Conservation (phyloP, 2,329 filamentous ascomycete species). For the Aspergillus ochraceus region DNA sequence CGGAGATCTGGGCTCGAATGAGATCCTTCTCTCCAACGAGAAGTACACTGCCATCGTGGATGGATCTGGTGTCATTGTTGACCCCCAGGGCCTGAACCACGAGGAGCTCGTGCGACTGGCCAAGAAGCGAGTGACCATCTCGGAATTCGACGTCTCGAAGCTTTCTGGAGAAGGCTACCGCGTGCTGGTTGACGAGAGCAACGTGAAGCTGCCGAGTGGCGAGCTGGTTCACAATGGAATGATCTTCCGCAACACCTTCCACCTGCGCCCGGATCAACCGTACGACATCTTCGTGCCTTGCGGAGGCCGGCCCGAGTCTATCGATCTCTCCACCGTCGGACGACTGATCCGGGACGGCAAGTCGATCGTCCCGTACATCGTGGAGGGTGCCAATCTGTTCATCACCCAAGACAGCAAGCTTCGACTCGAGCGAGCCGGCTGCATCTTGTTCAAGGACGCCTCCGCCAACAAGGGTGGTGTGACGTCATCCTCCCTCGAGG, state of each 20-base stretch:
- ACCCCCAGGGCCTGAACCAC: slow-evolving; percentile 84
- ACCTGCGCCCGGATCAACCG: slow-evolving; percentile 73
- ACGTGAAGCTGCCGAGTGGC: slow-evolving; percentile 81
- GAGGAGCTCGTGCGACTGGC: slow-evolving; percentile 82
- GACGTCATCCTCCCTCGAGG: slow-evolving; percentile 93
- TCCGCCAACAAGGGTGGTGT: slow-evolving; percentile 99
- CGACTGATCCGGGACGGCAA: slow-evolving; percentile 91
- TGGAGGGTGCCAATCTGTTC: slow-evolving; percentile 97
- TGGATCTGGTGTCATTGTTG: slow-evolving; percentile 89
- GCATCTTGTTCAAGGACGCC: slow-evolving; percentile 94
- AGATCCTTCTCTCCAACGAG: slow-evolving; percentile 93
- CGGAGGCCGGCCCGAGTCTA: slow-evolving; percentile 93
- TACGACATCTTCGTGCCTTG: slow-evolving; percentile 95
- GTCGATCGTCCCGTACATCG: slow-evolving; percentile 84
- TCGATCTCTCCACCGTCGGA: slow-evolving; percentile 83
- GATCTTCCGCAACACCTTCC: slow-evolving; percentile 95
- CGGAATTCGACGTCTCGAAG: slow-evolving; percentile 79
- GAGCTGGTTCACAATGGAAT: slow-evolving; percentile 90
- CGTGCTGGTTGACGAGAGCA: slow-evolving; percentile 86
- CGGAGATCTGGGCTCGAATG: slow-evolving; percentile 94
- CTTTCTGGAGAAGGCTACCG: slow-evolving; percentile 87
- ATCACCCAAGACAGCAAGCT: slow-evolving; percentile 98
- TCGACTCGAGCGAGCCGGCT: slow-evolving; percentile 90
- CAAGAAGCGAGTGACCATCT: slow-evolving; percentile 85
- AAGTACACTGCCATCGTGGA: slow-evolving; percentile 96